Evolutionary conservation across 2,329 filamentous ascomycete genomes (phyloP).

Genomic region (Phyllosticta citrichinensis): DNA sequence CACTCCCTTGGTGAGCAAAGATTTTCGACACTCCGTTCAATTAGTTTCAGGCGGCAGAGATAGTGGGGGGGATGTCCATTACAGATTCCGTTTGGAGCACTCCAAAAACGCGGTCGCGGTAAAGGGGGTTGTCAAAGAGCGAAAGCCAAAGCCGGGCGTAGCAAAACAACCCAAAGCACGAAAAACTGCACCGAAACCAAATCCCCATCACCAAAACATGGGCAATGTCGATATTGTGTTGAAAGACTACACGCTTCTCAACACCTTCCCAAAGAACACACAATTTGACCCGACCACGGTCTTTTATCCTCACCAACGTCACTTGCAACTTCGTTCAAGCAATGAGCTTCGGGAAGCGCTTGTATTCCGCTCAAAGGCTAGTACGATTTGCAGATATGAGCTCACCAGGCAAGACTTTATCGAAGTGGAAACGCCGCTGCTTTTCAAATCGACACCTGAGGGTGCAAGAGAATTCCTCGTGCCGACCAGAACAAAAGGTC

Average conservation of each 20-base stretch:
- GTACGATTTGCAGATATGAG: slow-evolving; percentile 42
- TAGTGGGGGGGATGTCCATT: slow-evolving; percentile 20
- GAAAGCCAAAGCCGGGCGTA: slow-evolving; percentile 17
- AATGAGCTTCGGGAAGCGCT: slow-evolving; percentile 57
- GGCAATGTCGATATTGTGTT: slow-evolving; percentile 50
- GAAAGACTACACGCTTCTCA: slow-evolving; percentile 55
- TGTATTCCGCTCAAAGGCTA: slow-evolving; percentile 54
- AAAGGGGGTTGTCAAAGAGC: slow-evolving; percentile 38
- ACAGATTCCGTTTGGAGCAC: slow-evolving; percentile 33
- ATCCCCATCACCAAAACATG: slow-evolving; percentile 15
- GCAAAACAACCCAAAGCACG: too few species aligned
- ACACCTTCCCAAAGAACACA: slow-evolving; percentile 63
- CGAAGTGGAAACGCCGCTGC: slow-evolving; percentile 81
- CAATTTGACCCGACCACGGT: slow-evolving; percentile 64
- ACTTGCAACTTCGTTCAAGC: slow-evolving; percentile 77
- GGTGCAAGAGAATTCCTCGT: slow-evolving; percentile 92
- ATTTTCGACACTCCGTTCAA: slow-evolving; percentile 38
- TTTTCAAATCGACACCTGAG: slow-evolving; percentile 97
- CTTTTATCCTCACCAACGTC: slow-evolving; percentile 65
- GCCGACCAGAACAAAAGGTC: slow-evolving; percentile 64
- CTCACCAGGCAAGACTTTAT: slow-evolving; percentile 50
- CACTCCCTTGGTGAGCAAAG: slow-evolving; percentile 44
- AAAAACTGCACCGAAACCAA: too few species aligned
- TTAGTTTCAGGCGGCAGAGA: slow-evolving; percentile 37
- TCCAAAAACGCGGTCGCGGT: slow-evolving; percentile 47